Evolutionary conservation across 164 flowering plant genomes (phyloP).

Genomic region (Cinnamomum chago): DNA sequence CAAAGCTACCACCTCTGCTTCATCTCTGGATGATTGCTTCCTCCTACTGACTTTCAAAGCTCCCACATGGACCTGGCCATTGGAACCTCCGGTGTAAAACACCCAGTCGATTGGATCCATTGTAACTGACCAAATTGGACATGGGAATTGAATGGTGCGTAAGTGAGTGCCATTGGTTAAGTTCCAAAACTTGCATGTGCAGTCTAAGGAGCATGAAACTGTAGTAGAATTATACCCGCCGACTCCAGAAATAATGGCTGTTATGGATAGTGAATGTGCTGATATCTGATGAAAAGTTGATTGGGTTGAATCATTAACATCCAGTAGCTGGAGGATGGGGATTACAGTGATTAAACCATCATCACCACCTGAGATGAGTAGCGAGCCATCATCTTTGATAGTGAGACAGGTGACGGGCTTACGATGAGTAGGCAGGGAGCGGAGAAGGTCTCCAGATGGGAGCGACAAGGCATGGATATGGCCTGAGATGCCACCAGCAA

Average conservation of each 20-base stretch:
- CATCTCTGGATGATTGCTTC: background rate
- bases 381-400: constrained; percentile 22
- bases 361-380: constrained; percentile 26
- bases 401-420: constrained; percentile 31
- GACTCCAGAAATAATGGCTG: constrained; percentile 18
- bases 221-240: constrained; percentile 19
- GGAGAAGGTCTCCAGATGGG: constrained; percentile 31
- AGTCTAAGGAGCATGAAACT: constrained; percentile 40
- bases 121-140: constrained; percentile 25
- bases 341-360: constrained; percentile 21
- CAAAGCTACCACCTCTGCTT: constrained; percentile 16
- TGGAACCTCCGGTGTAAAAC: constrained; percentile 44
- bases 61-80: constrained; percentile 40
- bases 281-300: constrained; percentile 17
- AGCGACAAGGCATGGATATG: constrained; percentile 26
- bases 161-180: constrained; percentile 22
- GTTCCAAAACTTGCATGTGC: constrained; percentile 47
- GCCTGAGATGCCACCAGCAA: constrained; percentile 54
- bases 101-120: constrained; percentile 18
- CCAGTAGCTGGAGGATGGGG: constrained; percentile 21
- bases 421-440: constrained; percentile 28
- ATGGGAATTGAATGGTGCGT: constrained; percentile 28
- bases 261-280: constrained; percentile 32
- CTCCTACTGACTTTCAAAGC: constrained; percentile 14
- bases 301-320: background rate